Evolutionary conservation across 2,329 filamentous ascomycete species (phyloP).

Genomic region (Paracorniculantispora psalliotae): DNA sequence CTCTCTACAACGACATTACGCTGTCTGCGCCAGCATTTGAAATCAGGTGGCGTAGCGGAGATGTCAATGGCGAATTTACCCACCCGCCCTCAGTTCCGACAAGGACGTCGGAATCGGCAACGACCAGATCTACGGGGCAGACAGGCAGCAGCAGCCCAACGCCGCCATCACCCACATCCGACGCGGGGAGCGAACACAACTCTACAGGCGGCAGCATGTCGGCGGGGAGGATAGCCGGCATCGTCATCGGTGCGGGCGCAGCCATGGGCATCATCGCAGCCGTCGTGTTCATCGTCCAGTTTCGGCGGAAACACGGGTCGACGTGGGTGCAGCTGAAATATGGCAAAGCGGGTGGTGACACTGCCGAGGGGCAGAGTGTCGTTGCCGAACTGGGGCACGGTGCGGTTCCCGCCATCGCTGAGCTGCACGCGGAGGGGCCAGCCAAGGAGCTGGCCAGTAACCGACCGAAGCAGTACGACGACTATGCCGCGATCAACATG

Average conservation of each 20-base stretch:
- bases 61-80: slow-evolving; percentile 12
- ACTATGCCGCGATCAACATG: neutral
- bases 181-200: neutral
- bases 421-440: neutral
- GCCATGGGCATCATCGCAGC: neutral
- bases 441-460: slow-evolving; percentile 7
- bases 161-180: neutral
- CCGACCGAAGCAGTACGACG: neutral
- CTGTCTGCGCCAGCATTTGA: slow-evolving; percentile 27
- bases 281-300: neutral
- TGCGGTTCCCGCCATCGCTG: neutral
- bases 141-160: neutral
- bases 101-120: neutral
- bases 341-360: neutral
- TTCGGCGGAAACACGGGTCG: neutral
- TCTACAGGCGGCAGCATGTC: neutral
- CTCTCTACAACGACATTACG: slow-evolving; percentile 18
- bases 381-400: neutral
- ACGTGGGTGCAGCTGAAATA: neutral
- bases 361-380: too few relatives aligned
- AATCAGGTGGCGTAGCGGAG: slow-evolving; percentile 23
- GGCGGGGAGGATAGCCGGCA: neutral
- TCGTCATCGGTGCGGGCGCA: neutral
- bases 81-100: neutral
- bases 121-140: neutral